Conservation (phyloP, 176 grass and related monocot genomes). For the Ensete ventricosum region DNA sequence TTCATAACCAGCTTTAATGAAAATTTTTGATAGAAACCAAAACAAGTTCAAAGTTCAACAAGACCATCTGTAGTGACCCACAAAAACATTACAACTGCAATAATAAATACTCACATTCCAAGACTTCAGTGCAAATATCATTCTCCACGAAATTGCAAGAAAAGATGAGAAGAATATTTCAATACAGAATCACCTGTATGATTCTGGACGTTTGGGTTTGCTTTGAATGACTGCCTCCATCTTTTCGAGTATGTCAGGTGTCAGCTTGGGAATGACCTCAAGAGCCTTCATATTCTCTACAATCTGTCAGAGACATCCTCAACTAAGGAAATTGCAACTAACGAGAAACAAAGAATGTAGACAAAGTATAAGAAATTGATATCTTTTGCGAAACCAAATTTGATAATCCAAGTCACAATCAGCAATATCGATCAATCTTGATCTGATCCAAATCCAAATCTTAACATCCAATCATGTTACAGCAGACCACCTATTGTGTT, state of each 20-base stretch:
- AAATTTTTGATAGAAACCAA: too few relatives aligned
- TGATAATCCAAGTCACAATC: too few relatives aligned
- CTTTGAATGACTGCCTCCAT: slow-evolving; percentile 77
- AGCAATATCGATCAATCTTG: too few relatives aligned
- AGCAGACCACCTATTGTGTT: too few relatives aligned
- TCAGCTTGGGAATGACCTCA: slow-evolving; percentile 64
- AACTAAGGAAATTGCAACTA: background rate
- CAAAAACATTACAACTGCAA: background rate
- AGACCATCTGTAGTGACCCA: background rate
- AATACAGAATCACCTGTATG: slow-evolving; percentile 49
- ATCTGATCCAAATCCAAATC: too few relatives aligned
- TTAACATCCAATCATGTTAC: too few relatives aligned
- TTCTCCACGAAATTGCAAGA: background rate
- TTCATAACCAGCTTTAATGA: too few relatives aligned
- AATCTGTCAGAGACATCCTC: slow-evolving; percentile 38
- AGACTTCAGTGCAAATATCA: background rate
- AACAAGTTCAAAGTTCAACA: background rate
- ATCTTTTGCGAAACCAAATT: too few relatives aligned
- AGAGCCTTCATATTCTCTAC: slow-evolving; percentile 95
- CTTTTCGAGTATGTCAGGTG: slow-evolving; percentile 67
- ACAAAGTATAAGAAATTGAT: too few relatives aligned
- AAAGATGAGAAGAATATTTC: background rate
- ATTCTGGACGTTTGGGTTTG: slow-evolving; percentile 87
- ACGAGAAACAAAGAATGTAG: background rate
- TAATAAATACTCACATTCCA: background rate